These are phyloP conservation scores for Thuja plicata DNA, from an alignment of 83 land plant species.

Conservation along the genomic window DNA sequence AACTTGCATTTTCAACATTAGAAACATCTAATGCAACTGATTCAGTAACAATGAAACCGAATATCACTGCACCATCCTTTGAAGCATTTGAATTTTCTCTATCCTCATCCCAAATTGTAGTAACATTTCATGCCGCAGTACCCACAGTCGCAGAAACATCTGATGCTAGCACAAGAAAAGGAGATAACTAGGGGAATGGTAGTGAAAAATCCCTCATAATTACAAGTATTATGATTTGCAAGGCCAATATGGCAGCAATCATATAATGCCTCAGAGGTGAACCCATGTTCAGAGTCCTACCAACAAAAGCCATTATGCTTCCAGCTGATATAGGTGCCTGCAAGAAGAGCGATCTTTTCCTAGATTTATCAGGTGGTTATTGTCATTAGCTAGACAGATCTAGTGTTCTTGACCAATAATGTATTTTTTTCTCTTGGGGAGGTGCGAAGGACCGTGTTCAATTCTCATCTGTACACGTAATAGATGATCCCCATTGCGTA, in stretches of 20 bases:
- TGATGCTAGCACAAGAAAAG: background rate
- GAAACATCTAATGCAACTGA: too few species aligned
- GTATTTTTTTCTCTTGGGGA: too few species aligned
- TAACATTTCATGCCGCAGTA: background rate
- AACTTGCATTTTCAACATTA: slow-evolving; percentile 5
- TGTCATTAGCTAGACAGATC: too few species aligned
- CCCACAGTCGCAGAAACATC: background rate
- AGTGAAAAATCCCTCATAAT: background rate
- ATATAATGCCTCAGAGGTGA: background rate
- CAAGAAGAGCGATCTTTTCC: too few species aligned
- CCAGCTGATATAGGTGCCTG: background rate
- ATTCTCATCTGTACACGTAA: too few species aligned
- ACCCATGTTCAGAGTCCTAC: background rate
- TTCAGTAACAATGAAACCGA: background rate
- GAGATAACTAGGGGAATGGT: background rate
- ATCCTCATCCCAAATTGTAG: too few species aligned
- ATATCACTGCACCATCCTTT: background rate
- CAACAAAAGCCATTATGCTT: background rate
- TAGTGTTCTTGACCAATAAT: too few species aligned
- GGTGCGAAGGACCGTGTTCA: too few species aligned
- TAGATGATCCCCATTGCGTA: too few species aligned
- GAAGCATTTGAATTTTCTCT: background rate
- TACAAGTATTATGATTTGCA: too few species aligned
- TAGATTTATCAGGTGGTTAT: too few species aligned
- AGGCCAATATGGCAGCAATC: background rate